phyloP scores from a whole-genome alignment of 1,139 yeast species.

The Nakaseomyces sp. region DNA sequence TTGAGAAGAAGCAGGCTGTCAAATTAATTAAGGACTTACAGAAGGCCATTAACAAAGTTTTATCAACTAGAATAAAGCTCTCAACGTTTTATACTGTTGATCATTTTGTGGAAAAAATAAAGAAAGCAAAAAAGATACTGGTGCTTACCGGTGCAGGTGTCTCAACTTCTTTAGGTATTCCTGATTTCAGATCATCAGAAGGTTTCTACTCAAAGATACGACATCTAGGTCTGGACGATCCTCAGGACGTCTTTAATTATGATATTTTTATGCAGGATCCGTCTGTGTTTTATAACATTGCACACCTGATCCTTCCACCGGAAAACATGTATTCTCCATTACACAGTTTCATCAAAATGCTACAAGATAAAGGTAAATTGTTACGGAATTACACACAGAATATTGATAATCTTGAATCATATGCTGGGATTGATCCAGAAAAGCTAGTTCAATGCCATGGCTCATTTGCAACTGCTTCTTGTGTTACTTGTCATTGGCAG shows the following conservation, averaged over 20 bases:
- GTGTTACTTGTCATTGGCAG: conserved; percentile 65
- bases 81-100: conserved; percentile 48
- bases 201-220: conserved; percentile 75
- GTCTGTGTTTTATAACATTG: conserved; percentile 73
- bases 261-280: conserved; percentile 72
- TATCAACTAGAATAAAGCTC: conserved; percentile 45
- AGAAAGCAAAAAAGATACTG: conserved; percentile 51
- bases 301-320: conserved; percentile 81
- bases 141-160: conserved; percentile 96
- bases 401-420: conserved; percentile 82
- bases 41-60: conserved; percentile 53
- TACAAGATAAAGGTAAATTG: conserved; percentile 72
- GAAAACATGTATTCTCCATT: conserved; percentile 68
- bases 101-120: conserved; percentile 48
- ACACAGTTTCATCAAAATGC: conserved; percentile 68
- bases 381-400: conserved; percentile 89
- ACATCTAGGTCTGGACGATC: conserved; percentile 71
- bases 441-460: conserved; percentile 92
- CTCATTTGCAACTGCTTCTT: conserved; percentile 84
- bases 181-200: conserved; percentile 85
- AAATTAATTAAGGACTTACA: conserved; percentile 45
- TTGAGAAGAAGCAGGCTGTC: conserved; percentile 39
- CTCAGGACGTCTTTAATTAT: conserved; percentile 88
- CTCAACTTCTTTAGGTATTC: conserved; percentile 85
- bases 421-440: conserved; percentile 66